These are phyloP conservation scores for Penicillium italicum DNA, from an alignment of 2,329 filamentous ascomycete species.

Conservation along the genomic window DNA sequence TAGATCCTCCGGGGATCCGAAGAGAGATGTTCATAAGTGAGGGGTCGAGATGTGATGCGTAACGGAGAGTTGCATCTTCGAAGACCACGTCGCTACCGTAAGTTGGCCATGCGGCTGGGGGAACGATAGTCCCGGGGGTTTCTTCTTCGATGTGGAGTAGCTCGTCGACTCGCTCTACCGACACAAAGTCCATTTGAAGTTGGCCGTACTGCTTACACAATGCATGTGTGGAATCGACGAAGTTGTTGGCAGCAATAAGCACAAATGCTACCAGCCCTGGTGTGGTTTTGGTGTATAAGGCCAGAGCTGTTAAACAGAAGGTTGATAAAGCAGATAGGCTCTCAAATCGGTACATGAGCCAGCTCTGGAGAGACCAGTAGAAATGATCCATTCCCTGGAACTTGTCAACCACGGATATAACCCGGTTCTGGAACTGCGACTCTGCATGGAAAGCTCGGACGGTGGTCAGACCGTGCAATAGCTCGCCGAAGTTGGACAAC, in stretches of 20 bases:
- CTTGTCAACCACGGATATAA: constrained; percentile 75
- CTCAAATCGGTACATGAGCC: constrained; percentile 79
- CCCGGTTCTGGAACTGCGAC: constrained; percentile 71
- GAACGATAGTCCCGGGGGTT: constrained; percentile 60
- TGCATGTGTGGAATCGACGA: constrained; percentile 66
- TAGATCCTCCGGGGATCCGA: constrained; percentile 69
- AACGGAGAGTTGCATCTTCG: constrained; percentile 71
- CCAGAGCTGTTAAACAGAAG: constrained; percentile 68
- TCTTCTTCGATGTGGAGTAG: constrained; percentile 77
- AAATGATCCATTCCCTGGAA: constrained; percentile 97
- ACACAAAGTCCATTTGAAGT: constrained; percentile 88
- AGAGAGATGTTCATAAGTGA: constrained; percentile 68
- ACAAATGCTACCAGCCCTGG: constrained; percentile 82
- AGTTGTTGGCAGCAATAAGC: constrained; percentile 62
- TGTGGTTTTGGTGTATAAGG: constrained; percentile 69
- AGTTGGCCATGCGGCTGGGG: constrained; percentile 73
- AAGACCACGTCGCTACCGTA: constrained; percentile 71
- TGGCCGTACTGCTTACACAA: constrained; percentile 78
- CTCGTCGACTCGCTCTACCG: constrained; percentile 80
- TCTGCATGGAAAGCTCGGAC: constrained; percentile 81
- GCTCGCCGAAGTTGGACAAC: constrained; percentile 87
- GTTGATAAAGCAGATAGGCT: constrained; percentile 68
- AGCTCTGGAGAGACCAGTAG: constrained; percentile 84
- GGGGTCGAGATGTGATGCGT: constrained; percentile 72
- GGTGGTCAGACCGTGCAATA: constrained; percentile 80